These are phyloP conservation scores for Inonotus obliquus DNA, from an alignment of 1,284 basidiomycete species.

Conservation along the genomic window DNA sequence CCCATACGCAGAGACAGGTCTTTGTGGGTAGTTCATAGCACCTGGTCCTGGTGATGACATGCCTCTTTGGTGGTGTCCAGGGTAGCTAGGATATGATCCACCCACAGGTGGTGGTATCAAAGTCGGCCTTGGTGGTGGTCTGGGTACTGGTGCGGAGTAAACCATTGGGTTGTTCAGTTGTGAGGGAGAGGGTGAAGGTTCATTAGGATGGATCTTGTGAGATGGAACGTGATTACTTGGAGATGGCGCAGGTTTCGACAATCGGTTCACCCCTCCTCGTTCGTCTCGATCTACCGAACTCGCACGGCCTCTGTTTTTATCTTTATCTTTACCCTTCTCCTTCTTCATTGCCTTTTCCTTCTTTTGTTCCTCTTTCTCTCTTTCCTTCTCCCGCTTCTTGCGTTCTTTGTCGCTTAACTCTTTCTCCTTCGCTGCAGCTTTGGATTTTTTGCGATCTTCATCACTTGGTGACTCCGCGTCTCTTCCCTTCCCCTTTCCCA, in stretches of 20 bases:
- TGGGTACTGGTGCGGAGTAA: conserved; percentile 33
- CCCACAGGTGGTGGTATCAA: background rate
- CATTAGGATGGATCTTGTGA: conserved; percentile 31
- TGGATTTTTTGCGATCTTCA: conserved; percentile 10
- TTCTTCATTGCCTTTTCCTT: conserved; percentile 22
- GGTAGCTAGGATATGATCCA: background rate
- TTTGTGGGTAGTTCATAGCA: background rate
- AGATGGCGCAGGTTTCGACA: conserved; percentile 6
- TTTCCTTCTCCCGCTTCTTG: conserved; percentile 19
- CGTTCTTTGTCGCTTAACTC: conserved; percentile 13
- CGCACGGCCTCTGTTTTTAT: conserved; percentile 3
- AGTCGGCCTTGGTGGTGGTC: conserved; percentile 11
- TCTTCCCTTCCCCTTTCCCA: conserved; percentile 7
- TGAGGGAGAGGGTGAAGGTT: conserved; percentile 41
- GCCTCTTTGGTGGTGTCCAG: background rate
- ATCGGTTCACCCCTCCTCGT: conserved; percentile 13
- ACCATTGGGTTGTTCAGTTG: conserved; percentile 41
- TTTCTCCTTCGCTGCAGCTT: background rate
- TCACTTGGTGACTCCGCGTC: conserved; percentile 1
- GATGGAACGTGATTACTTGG: conserved; percentile 18
- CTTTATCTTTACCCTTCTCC: conserved; percentile 4
- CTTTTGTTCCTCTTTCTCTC: conserved; percentile 20
- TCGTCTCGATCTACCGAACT: conserved; percentile 18
- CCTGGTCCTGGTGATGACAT: background rate
- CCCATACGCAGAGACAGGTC: conserved; percentile 15